Conservation (phyloP, 2,329 filamentous ascomycete species). For the Penicillium nordicum region DNA sequence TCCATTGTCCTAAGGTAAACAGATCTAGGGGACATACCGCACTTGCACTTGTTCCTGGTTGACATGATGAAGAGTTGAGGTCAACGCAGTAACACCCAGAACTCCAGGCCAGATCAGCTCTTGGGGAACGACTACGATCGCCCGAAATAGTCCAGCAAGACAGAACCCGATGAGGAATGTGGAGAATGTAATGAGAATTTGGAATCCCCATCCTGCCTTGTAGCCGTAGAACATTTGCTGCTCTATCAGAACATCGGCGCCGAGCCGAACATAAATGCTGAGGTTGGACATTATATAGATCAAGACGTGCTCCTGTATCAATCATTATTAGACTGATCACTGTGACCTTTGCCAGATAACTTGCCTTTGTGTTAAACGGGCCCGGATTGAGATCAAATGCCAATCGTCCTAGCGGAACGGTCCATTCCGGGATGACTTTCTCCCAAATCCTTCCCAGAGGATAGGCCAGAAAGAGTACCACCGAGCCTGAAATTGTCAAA, state of each 20-base stretch:
- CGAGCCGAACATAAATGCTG: slow-evolving; percentile 27
- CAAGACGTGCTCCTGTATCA: slow-evolving; percentile 21
- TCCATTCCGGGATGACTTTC: slow-evolving; percentile 21
- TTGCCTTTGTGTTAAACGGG: slow-evolving; percentile 31
- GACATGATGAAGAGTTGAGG: slow-evolving; percentile 65
- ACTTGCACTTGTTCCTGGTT: slow-evolving; percentile 47
- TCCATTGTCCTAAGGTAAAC: slow-evolving; percentile 18
- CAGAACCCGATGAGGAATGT: slow-evolving; percentile 63
- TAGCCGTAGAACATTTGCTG: slow-evolving; percentile 30
- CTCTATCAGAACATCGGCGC: slow-evolving; percentile 27
- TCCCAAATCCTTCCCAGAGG: slow-evolving; percentile 37
- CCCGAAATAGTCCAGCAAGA: slow-evolving; percentile 58
- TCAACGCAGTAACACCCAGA: slow-evolving; percentile 57
- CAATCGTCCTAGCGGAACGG: slow-evolving; percentile 29
- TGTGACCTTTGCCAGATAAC: background rate
- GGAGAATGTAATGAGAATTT: slow-evolving; percentile 56
- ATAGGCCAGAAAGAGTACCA: slow-evolving; percentile 34
- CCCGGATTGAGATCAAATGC: slow-evolving; percentile 38
- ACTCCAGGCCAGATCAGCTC: slow-evolving; percentile 60
- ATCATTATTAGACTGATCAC: background rate
- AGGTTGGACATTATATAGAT: slow-evolving; percentile 32
- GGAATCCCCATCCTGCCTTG: slow-evolving; percentile 26
- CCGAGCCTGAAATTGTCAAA: slow-evolving; percentile 24
- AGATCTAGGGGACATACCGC: slow-evolving; percentile 25
- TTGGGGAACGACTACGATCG: slow-evolving; percentile 52